phyloP scores from a whole-genome alignment of 2,329 filamentous ascomycete species.

The Aspergillus quadrilineatus region DNA sequence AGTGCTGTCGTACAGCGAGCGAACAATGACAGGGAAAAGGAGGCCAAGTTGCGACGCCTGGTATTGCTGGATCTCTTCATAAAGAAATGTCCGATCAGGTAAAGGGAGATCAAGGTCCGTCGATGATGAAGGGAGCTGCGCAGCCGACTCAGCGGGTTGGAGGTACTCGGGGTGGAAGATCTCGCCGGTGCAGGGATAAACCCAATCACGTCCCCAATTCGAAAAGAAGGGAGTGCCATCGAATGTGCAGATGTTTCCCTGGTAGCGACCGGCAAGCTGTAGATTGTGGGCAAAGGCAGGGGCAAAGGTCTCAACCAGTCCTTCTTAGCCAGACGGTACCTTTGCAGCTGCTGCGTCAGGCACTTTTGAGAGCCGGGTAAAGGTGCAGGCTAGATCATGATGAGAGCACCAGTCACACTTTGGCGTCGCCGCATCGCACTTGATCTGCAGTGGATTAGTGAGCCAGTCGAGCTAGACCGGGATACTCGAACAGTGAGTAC shows the following conservation, averaged over 20 bases:
- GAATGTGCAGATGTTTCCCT: constrained; percentile 14
- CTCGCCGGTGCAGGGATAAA: constrained; percentile 9
- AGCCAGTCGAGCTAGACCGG: no score
- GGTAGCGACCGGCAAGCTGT: background rate
- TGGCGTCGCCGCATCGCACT: constrained; percentile 12
- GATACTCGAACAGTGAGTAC: no score
- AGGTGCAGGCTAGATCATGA: constrained; percentile 12
- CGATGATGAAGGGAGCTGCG: background rate
- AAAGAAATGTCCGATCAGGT: background rate
- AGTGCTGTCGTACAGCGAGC: constrained; percentile 8
- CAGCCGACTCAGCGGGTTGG: background rate
- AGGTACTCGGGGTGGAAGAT: constrained; percentile 8
- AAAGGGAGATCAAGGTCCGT: background rate
- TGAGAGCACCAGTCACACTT: constrained; percentile 17
- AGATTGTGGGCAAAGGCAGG: background rate
- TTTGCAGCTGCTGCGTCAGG: background rate
- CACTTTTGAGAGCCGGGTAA: background rate
- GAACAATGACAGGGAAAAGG: constrained; percentile 9
- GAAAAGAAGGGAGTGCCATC: constrained; percentile 15
- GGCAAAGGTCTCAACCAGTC: background rate
- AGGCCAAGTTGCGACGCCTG: background rate
- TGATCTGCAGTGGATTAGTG: constrained; percentile 7
- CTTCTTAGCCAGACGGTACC: background rate
- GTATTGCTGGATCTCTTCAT: background rate
- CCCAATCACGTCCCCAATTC: constrained; percentile 8